Evolutionary conservation across 108 stramenopile genomes (phyloP).

Genomic region (Nitzschia sp.): DNA sequence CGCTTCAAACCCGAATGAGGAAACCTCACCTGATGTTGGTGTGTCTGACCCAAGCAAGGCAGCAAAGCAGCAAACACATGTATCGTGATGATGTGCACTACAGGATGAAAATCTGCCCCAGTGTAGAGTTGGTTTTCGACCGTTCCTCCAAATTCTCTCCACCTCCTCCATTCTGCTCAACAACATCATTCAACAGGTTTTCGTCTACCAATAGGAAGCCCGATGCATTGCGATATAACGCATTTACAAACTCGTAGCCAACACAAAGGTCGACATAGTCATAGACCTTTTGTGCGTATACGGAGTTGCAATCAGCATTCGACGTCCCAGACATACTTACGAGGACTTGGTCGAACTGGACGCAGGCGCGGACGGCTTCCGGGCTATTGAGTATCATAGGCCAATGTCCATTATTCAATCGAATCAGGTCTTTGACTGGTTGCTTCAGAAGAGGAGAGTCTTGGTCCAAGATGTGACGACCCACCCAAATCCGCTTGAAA

Average conservation of each 20-base stretch:
- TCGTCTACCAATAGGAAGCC: slow-evolving; percentile 56
- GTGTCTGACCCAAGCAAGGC: no score
- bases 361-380: slow-evolving; percentile 43
- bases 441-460: slow-evolving; percentile 56
- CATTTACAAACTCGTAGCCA: slow-evolving; percentile 63
- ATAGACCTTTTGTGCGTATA: slow-evolving; percentile 72
- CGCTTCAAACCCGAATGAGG: no score
- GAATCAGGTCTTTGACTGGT: slow-evolving; percentile 40
- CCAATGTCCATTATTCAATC: slow-evolving; percentile 57
- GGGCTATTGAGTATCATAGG: slow-evolving; percentile 56
- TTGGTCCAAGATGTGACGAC: slow-evolving; percentile 58
- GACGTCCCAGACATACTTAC: slow-evolving; percentile 64
- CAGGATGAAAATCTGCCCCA: slow-evolving; percentile 2
- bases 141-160: slow-evolving; percentile 28
- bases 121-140: background rate
- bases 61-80: no score
- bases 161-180: slow-evolving; percentile 66
- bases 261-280: slow-evolving; percentile 49
- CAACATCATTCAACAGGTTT: slow-evolving; percentile 63
- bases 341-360: slow-evolving; percentile 69
- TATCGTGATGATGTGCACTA: background rate
- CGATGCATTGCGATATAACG: slow-evolving; percentile 30
- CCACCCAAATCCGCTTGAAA: slow-evolving; percentile 68
- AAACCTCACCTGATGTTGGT: no score
- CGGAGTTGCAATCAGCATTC: slow-evolving; percentile 53